phyloP scores from a whole-genome alignment of 164 flowering plant species.

The Chloranthus sessilifolius region DNA sequence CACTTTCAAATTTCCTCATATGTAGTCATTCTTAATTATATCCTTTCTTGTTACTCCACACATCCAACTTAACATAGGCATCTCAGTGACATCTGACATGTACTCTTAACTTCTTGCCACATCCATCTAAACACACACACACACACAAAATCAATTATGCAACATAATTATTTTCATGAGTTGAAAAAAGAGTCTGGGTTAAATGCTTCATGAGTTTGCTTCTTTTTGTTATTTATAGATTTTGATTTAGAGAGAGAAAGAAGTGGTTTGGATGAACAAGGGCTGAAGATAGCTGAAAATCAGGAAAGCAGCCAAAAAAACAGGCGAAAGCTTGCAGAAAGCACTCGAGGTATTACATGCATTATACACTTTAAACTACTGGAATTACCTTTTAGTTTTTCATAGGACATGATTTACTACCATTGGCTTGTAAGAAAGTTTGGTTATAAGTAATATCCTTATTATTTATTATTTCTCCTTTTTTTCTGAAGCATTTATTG shows the following conservation, averaged over 20 bases:
- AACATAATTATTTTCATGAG: too few relatives aligned
- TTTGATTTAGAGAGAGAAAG: conserved; percentile 95
- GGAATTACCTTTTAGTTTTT: conserved; percentile 1
- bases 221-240: conserved; percentile 35
- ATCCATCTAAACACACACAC: too few relatives aligned
- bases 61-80: neutral
- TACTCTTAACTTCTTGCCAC: neutral
- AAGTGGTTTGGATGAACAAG: conserved; percentile 86
- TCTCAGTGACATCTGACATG: neutral
- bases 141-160: too few relatives aligned
- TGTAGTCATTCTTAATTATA: neutral
- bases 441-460: too few relatives aligned
- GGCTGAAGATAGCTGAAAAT: conserved; percentile 92
- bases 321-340: conserved; percentile 95
- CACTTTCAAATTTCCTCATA: too few relatives aligned
- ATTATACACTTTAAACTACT: neutral
- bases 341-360: conserved; percentile 68
- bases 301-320: conserved; percentile 98
- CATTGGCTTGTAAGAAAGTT: conserved; percentile 2
- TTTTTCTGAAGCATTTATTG: too few relatives aligned
- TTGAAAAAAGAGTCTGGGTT: neutral
- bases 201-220: conserved; percentile 4
- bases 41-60: neutral
- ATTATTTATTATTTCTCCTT: too few relatives aligned
- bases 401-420: neutral